Percentiles rank a stretch among this genome's conserved stretches.
Conservation (phyloP, 305 asterid genomes). For the Stenogyne calaminthoides region DNA sequence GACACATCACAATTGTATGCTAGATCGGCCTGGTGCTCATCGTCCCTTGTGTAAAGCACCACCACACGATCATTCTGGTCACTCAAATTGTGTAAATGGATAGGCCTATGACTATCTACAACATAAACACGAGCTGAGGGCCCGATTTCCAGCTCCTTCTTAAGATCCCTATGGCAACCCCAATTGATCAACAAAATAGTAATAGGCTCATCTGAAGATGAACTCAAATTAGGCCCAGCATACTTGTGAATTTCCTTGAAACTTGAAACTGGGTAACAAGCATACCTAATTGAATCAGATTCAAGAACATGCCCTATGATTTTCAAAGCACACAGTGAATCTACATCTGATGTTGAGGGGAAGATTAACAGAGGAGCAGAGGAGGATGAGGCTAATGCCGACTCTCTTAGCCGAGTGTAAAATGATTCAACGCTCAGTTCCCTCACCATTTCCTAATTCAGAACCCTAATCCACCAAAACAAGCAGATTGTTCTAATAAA, state of each 20-base stretch:
- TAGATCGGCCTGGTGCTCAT: slow-evolving; percentile 83
- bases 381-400: slow-evolving; percentile 72
- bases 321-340: slow-evolving; percentile 86
- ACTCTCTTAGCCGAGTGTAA: slow-evolving; percentile 60
- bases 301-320: slow-evolving; percentile 85
- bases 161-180: slow-evolving; percentile 98
- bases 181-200: slow-evolving; percentile 89
- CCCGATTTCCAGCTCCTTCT: slow-evolving; percentile 60
- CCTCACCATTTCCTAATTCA: slow-evolving; percentile 64
- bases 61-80: slow-evolving; percentile 75
- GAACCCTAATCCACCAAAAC: slow-evolving; percentile 17
- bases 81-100: slow-evolving; percentile 88
- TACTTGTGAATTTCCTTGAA: slow-evolving; percentile 87
- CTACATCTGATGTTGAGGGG: slow-evolving; percentile 94
- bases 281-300: slow-evolving; percentile 92
- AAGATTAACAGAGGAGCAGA: slow-evolving; percentile 74
- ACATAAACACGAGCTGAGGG: slow-evolving; percentile 73
- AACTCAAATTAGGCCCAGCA: slow-evolving; percentile 60
- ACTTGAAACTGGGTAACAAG: slow-evolving; percentile 89
- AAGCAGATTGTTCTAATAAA: slow-evolving; percentile 11
- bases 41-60: slow-evolving; percentile 81
- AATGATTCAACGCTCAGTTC: slow-evolving; percentile 76
- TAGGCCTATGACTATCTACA: slow-evolving; percentile 96
- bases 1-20: slow-evolving; percentile 80
- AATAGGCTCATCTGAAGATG: slow-evolving; percentile 56